Percentiles rank a stretch among this genome's conserved stretches.
Evolutionary conservation across 1,284 basidiomycete genomes (phyloP).

Genomic region (Quambalaria eucalypti): DNA sequence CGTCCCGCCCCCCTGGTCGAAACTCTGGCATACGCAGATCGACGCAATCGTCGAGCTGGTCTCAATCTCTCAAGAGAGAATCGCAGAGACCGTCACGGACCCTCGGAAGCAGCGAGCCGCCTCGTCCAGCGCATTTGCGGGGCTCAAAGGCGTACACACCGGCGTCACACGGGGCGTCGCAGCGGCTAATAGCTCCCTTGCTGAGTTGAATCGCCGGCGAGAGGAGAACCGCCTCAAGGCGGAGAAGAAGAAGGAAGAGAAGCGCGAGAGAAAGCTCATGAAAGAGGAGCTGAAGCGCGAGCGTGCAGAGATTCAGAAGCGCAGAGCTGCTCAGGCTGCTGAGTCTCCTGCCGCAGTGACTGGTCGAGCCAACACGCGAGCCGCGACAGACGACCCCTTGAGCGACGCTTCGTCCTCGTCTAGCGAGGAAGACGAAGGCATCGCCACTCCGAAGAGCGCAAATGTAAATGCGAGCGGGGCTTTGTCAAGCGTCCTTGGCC

Average conservation of each 20-base stretch:
- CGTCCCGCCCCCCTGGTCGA: too few relatives aligned
- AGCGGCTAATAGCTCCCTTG: not conserved
- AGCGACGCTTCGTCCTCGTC: not conserved
- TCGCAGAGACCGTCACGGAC: constrained; percentile 6
- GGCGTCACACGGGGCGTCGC: constrained; percentile 1
- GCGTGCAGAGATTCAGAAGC: constrained; percentile 3
- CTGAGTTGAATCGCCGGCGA: constrained; percentile 4
- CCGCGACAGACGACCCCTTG: not conserved
- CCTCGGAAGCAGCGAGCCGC: constrained; percentile 4
- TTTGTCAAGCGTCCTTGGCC: not conserved
- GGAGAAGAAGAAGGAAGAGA: constrained; percentile 8
- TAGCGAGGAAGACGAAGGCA: not conserved
- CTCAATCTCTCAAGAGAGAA: constrained; percentile 1
- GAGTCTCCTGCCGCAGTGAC: not conserved
- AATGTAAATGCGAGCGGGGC: not conserved
- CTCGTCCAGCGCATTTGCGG: not conserved
- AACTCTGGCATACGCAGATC: not conserved
- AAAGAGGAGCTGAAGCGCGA: constrained; percentile 7
- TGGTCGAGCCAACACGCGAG: not conserved
- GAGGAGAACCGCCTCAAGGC: constrained; percentile 2
- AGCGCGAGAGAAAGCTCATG: constrained; percentile 3
- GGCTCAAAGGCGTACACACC: not conserved
- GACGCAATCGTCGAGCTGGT: constrained; percentile 6
- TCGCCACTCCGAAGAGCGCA: not conserved
- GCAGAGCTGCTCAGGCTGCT: not conserved